A percentile compares a stretch with the other conserved stretches of the same genome.
phyloP scores from a whole-genome alignment of 2,329 filamentous ascomycete species.

The Aspergillus unguis region DNA sequence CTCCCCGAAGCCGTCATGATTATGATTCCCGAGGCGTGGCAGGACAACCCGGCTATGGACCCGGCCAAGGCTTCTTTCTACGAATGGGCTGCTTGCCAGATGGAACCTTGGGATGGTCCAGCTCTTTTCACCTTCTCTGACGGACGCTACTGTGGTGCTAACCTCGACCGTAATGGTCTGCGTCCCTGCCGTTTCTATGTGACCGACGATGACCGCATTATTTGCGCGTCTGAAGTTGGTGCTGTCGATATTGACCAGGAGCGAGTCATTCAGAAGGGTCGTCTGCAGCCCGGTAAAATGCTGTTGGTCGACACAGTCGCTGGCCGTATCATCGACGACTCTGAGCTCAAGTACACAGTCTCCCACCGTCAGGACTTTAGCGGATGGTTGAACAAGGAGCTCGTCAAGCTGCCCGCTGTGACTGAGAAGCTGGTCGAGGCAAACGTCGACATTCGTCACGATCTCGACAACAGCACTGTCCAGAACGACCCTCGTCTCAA shows the following conservation, averaged over 20 bases:
- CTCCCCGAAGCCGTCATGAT: constrained; percentile 96
- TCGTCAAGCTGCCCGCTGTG: constrained; percentile 76
- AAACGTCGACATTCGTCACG: constrained; percentile 60
- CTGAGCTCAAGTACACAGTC: constrained; percentile 85
- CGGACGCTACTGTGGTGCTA: constrained; percentile 93
- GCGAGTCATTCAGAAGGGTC: constrained; percentile 84
- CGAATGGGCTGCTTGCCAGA: constrained; percentile 97
- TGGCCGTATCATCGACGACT: constrained; percentile 90
- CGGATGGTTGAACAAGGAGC: constrained; percentile 79
- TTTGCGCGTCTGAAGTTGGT: constrained; percentile 94
- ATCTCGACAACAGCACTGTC: constrained; percentile 66
- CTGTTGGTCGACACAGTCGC: constrained; percentile 86
- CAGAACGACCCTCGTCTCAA: constrained; percentile 82
- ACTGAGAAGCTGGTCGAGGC: constrained; percentile 58
- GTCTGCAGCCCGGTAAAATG: constrained; percentile 93
- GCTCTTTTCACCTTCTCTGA: constrained; percentile 97
- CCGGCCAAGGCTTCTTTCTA: constrained; percentile 96
- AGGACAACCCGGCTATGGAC: constrained; percentile 88
- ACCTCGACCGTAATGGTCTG: constrained; percentile 91
- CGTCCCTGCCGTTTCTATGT: constrained; percentile 96
- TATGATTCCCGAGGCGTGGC: constrained; percentile 98
- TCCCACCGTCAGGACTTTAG: constrained; percentile 84
- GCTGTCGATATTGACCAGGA: constrained; percentile 90
- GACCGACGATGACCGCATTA: constrained; percentile 93
- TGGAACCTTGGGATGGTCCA: constrained; percentile 98